Percentiles rank a stretch among this genome's conserved stretches.
Conservation (phyloP, 2,329 filamentous ascomycete species). For the Fusarium coicis region DNA sequence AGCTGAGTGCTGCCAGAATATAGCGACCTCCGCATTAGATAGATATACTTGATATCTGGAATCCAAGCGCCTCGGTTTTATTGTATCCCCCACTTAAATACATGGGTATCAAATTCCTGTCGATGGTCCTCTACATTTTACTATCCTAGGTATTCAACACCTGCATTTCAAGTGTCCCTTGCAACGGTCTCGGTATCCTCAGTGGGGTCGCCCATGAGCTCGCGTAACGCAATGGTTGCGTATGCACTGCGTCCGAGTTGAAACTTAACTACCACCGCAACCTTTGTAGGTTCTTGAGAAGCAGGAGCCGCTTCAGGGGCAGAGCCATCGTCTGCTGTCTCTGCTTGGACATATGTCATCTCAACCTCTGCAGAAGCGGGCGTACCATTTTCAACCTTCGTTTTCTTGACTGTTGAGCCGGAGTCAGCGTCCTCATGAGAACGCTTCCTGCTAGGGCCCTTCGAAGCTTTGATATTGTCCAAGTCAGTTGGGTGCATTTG, state of each 20-base stretch:
- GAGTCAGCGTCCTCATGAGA: constrained; percentile 28
- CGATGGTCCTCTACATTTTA: constrained; percentile 14
- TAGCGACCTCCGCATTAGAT: constrained; percentile 17
- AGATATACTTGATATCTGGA: constrained; percentile 16
- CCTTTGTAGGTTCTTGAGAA: constrained; percentile 50
- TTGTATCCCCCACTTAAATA: constrained; percentile 37
- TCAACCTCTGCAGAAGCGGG: constrained; percentile 18
- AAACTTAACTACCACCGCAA: constrained; percentile 78
- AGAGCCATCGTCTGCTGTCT: constrained; percentile 8
- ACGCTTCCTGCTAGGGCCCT: constrained; percentile 31
- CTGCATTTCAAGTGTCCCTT: not conserved
- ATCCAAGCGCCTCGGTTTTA: constrained; percentile 30
- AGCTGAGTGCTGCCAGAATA: constrained; percentile 31
- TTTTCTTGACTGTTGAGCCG: constrained; percentile 41
- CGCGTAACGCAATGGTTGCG: constrained; percentile 83
- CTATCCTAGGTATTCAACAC: not conserved
- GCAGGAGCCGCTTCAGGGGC: constrained; percentile 12
- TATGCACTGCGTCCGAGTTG: constrained; percentile 84
- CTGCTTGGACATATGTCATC: constrained; percentile 24
- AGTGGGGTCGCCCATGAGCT: constrained; percentile 70
- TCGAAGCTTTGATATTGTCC: constrained; percentile 68
- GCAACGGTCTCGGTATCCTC: constrained; percentile 32
- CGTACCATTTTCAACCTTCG: constrained; percentile 36
- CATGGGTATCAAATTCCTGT: constrained; percentile 41
- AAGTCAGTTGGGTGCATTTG: constrained; percentile 92